phyloP scores from a whole-genome alignment of 345 rosid genomes.

The Hibiscus syriacus region DNA sequence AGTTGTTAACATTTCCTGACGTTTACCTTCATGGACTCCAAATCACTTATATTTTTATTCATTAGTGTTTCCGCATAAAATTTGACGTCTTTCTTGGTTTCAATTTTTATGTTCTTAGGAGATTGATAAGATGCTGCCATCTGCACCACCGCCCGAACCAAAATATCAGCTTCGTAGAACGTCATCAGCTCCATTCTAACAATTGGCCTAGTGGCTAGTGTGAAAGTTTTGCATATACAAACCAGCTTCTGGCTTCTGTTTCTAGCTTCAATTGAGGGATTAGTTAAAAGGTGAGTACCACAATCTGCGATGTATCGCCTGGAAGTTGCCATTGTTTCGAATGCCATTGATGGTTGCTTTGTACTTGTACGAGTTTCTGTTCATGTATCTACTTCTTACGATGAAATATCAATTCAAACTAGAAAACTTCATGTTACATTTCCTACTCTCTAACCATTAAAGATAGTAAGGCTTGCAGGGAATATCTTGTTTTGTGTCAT shows the following conservation, averaged over 20 bases:
- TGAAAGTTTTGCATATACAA: constrained; percentile 7
- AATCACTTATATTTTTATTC: neutral
- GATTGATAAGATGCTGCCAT: constrained; percentile 50
- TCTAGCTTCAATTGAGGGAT: neutral
- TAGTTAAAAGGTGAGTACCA: too few species aligned
- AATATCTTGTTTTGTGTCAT: neutral
- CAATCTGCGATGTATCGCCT: neutral
- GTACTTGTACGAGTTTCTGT: neutral
- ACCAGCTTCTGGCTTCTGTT: neutral
- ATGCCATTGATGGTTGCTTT: neutral
- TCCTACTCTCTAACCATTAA: neutral
- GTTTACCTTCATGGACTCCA: neutral
- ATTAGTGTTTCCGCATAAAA: neutral
- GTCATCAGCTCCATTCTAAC: constrained; percentile 55
- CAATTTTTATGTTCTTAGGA: constrained; percentile 30
- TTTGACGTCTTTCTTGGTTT: neutral
- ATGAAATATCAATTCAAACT: constrained; percentile 5
- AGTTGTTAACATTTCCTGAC: neutral
- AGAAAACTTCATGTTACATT: neutral
- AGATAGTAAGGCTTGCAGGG: constrained; percentile 6
- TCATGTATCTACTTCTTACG: constrained; percentile 7
- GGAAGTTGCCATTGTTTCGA: neutral
- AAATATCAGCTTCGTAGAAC: constrained; percentile 65
- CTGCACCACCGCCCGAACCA: constrained; percentile 50
- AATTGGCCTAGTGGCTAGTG: neutral